These are phyloP conservation scores for Madurella mycetomatis DNA, from an alignment of 2,329 filamentous ascomycete species.

Conservation along the genomic window DNA sequence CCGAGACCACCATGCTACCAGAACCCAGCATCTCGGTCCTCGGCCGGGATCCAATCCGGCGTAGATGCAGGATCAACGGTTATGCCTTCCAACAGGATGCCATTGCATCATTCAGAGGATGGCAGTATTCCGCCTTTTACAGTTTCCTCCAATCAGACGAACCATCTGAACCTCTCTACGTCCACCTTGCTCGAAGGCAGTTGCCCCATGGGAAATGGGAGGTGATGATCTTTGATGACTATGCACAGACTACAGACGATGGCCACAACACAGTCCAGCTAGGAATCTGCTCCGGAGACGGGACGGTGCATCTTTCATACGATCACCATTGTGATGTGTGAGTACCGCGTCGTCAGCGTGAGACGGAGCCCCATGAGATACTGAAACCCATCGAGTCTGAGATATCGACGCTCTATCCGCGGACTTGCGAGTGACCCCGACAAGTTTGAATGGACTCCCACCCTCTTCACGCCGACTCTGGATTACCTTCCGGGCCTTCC, in stretches of 20 bases:
- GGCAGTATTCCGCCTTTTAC: slow-evolving; percentile 48
- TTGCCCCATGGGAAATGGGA: slow-evolving; percentile 41
- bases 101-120: slow-evolving; percentile 42
- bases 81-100: slow-evolving; percentile 47
- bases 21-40: slow-evolving; percentile 32
- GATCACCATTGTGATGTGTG: slow-evolving; percentile 44
- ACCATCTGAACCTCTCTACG: slow-evolving; percentile 34
- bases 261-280: slow-evolving; percentile 51
- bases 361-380: neutral
- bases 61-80: slow-evolving; percentile 39
- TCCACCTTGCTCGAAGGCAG: slow-evolving; percentile 43
- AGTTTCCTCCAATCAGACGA: slow-evolving; percentile 21
- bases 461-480: slow-evolving; percentile 36
- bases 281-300: slow-evolving; percentile 46
- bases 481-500: slow-evolving; percentile 34
- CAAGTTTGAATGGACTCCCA: slow-evolving; percentile 30
- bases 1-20: slow-evolving; percentile 19
- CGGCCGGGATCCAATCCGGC: slow-evolving; percentile 34
- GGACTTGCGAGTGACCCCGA: slow-evolving; percentile 32
- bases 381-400: slow-evolving; percentile 25
- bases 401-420: slow-evolving; percentile 36
- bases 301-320: slow-evolving; percentile 50
- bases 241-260: slow-evolving; percentile 46
- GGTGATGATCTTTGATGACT: slow-evolving; percentile 44
- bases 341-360: neutral